These are phyloP conservation scores for Sclerotinia trifoliorum DNA, from an alignment of 2,329 filamentous ascomycete genomes.

Conservation along the genomic window DNA sequence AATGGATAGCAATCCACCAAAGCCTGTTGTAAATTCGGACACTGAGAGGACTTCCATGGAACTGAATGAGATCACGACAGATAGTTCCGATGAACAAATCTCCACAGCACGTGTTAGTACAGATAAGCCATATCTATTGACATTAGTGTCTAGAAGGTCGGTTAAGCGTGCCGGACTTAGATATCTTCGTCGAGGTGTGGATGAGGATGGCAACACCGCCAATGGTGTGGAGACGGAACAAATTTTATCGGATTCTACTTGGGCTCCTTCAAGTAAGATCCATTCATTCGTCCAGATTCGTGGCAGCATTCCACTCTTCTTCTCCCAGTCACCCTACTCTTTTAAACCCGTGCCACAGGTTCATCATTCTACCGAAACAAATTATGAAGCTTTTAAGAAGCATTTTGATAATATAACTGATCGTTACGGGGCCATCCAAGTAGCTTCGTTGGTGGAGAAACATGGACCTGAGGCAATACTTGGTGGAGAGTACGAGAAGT, in stretches of 20 bases:
- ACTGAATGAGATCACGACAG: slow-evolving; percentile 43
- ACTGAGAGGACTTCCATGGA: slow-evolving; percentile 44
- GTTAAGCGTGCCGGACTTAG: slow-evolving; percentile 82
- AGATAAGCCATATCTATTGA: slow-evolving; percentile 57
- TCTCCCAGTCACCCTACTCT: slow-evolving; percentile 90
- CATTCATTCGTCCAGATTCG: slow-evolving; percentile 86
- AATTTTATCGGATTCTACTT: slow-evolving; percentile 71
- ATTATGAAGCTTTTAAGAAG: slow-evolving; percentile 71
- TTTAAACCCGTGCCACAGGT: slow-evolving; percentile 83
- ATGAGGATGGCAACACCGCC: slow-evolving; percentile 83
- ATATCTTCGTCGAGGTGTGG: slow-evolving; percentile 85
- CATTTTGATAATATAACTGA: slow-evolving; percentile 72
- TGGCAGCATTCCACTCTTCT: slow-evolving; percentile 91
- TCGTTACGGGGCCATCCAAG: slow-evolving; percentile 74
- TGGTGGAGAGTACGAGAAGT: slow-evolving; percentile 72
- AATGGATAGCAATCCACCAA: slow-evolving; percentile 58
- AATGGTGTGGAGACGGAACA: slow-evolving; percentile 96
- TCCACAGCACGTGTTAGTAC: slow-evolving; percentile 25
- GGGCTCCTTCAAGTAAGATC: slow-evolving; percentile 60
- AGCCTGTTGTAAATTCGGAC: slow-evolving; percentile 50
- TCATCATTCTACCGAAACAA: slow-evolving; percentile 77
- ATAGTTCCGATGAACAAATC: slow-evolving; percentile 26
- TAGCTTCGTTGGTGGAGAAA: slow-evolving; percentile 85
- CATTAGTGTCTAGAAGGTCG: slow-evolving; percentile 85
- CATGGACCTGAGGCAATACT: slow-evolving; percentile 78